Base-by-base conservation (phyloP, 768 basidiomycete species). In the Kwoniella sp. region DNA sequence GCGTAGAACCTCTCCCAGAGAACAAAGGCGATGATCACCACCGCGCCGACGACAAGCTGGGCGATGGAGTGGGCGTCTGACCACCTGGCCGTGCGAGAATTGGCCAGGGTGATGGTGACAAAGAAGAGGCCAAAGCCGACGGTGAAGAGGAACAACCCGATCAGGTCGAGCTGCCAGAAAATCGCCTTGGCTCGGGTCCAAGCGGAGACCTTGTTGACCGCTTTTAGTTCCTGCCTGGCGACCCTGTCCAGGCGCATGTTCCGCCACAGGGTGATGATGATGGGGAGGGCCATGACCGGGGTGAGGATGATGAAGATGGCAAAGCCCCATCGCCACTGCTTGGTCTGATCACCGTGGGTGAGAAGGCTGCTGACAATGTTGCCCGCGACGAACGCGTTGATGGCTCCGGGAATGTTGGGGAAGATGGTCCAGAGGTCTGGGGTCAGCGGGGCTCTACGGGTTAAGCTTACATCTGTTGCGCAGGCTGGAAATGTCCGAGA, bases 121-220 rank as follows among this genome's bases (percentile, higher is more conserved):
- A 73, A 63, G 47, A 71, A 53, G 41, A 73, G 54, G n/a, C 69
- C 73, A 38, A 65, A 56, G 3, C 69, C 69, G 22, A 53, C 65
- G 5, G 71, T 67, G 36, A 74, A 61, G 37, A 74, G 60, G 10
- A 72, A 20, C 2, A 74, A 55, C 11, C 73, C 73, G 51, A 72
- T 61, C 14, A 71, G 37, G 51, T 74, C 73, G 39, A 74, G 62
- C 43, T 70, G 60, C 70, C 70, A 74, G 59, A 72, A 72, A 29
- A 65, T 22, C 7, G 32, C 29, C 20, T 53, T 49, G 14, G 41
- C 31, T 33, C 51, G 42, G 25, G 57, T 31, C 45, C 43, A 42
- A 12, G 46, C 40, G 5, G 40, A 32, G 5, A 20, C 47, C n/a
- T 33, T 22, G 42, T 56, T 53, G 60, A 38, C 25, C 38, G 60